Conservation (phyloP, 1,139 yeast species). For the Saccharomyces uvarum region DNA sequence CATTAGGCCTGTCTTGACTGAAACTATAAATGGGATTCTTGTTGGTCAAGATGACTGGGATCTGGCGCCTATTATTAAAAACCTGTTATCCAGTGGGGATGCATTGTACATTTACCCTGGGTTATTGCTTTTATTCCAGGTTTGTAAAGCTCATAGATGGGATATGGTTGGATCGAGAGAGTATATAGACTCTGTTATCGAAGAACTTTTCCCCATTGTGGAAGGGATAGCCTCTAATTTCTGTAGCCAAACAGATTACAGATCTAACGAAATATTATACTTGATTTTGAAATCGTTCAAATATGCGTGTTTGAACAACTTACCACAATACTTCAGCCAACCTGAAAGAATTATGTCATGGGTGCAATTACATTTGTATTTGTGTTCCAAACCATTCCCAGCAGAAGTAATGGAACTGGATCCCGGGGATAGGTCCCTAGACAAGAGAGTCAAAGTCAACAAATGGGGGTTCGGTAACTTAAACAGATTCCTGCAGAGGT, state of each 20-base stretch:
- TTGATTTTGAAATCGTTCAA: conserved; percentile 59
- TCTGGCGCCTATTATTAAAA: conserved; percentile 29
- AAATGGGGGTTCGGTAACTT: conserved; percentile 72
- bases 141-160: conserved; percentile 53
- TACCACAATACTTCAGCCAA: conserved; percentile 47
- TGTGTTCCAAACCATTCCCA: conserved; percentile 57
- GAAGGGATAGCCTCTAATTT: conserved; percentile 44
- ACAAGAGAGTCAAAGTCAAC: conserved; percentile 51
- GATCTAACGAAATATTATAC: conserved; percentile 51
- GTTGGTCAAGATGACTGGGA: conserved; percentile 40
- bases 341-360: conserved; percentile 49
- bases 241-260: conserved; percentile 33
- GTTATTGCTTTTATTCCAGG: conserved; percentile 48
- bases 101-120: conserved; percentile 52
- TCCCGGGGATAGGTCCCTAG: conserved; percentile 42
- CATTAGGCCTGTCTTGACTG: conserved; percentile 54
- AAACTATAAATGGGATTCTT: conserved; percentile 59
- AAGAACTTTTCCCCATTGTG: conserved; percentile 47
- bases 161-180: conserved; percentile 41
- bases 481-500: conserved; percentile 41
- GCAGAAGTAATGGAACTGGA: conserved; percentile 44
- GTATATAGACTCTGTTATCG: conserved; percentile 42
- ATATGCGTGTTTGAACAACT: conserved; percentile 47
- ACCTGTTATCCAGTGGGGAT: conserved; percentile 42
- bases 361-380: conserved; percentile 53